Conservation (phyloP, 169 alveolate species). For the Eimeria sp. region DNA sequence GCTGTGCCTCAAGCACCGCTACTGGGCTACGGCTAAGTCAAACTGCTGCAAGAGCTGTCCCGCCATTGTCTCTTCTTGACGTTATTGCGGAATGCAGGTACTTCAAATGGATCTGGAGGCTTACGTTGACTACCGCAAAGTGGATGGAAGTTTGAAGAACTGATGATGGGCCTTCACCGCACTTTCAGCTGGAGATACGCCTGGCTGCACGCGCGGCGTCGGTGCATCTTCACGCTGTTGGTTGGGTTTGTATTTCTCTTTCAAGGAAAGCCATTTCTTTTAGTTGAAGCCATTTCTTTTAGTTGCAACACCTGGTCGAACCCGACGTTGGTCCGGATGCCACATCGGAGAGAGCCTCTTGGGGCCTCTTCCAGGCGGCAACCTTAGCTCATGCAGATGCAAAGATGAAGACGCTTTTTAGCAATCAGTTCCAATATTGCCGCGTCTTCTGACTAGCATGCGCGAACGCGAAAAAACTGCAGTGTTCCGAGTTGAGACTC, state of each 20-base stretch:
- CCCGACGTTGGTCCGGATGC: background rate
- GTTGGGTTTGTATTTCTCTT: background rate
- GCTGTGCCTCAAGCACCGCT: background rate
- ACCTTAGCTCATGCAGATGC: background rate
- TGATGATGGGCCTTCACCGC: background rate
- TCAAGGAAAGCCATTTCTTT: background rate
- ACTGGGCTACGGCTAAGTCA: background rate
- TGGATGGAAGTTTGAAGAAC: constrained; percentile 27
- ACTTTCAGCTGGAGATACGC: background rate
- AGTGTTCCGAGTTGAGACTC: background rate
- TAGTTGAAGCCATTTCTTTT: background rate
- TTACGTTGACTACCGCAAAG: constrained; percentile 58
- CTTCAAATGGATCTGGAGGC: constrained; percentile 53
- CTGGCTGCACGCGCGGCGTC: background rate
- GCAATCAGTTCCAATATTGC: background rate
- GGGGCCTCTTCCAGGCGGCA: background rate
- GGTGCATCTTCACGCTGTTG: background rate
- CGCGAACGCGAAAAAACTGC: background rate
- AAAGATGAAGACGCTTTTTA: background rate
- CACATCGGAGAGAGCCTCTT: background rate
- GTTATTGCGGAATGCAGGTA: constrained; percentile 34
- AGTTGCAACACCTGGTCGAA: background rate
- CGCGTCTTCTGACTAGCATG: background rate
- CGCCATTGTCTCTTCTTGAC: background rate
- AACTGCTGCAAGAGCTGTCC: background rate